These are phyloP conservation scores for Albugo candida DNA, from an alignment of 352 stramenopile species.

Conservation along the genomic window DNA sequence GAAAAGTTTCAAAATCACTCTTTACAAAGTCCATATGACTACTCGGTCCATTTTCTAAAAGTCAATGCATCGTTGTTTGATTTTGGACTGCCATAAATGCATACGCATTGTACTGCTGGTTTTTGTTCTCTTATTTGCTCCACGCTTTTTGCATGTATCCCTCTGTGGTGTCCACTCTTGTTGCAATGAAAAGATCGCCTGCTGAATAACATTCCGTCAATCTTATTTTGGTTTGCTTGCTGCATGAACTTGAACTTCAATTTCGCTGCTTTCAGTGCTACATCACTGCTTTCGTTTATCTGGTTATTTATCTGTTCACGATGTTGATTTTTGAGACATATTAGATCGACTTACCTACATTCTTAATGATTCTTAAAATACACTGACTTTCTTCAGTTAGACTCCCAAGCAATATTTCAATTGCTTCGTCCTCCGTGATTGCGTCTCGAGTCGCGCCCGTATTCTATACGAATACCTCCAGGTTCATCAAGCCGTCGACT, in stretches of 20 bases:
- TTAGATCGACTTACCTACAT: background rate
- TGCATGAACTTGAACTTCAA: background rate
- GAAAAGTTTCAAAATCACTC: constrained; percentile 1
- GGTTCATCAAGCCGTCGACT: too few species aligned
- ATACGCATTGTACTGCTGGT: too few species aligned
- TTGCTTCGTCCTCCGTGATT: too few species aligned
- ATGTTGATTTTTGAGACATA: background rate
- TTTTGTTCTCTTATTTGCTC: too few species aligned
- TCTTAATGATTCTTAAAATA: constrained; percentile 2
- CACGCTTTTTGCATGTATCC: background rate
- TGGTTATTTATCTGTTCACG: background rate
- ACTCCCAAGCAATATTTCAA: too few species aligned
- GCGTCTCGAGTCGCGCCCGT: too few species aligned
- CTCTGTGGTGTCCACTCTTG: constrained; percentile 1
- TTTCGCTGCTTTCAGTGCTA: background rate
- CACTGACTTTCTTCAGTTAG: background rate
- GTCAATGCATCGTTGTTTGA: too few species aligned
- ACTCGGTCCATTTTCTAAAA: constrained; percentile 2
- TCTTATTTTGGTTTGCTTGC: too few species aligned
- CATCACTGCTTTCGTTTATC: background rate
- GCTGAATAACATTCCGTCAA: constrained; percentile 1
- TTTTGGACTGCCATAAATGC: too few species aligned
- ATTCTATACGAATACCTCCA: too few species aligned
- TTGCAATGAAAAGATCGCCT: constrained; percentile 2
- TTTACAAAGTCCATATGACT: constrained; percentile 4